Percentiles rank a stretch among this genome's conserved stretches.
Conservation (phyloP, 2,329 filamentous ascomycete species). For the Setomelanomma holmii region DNA sequence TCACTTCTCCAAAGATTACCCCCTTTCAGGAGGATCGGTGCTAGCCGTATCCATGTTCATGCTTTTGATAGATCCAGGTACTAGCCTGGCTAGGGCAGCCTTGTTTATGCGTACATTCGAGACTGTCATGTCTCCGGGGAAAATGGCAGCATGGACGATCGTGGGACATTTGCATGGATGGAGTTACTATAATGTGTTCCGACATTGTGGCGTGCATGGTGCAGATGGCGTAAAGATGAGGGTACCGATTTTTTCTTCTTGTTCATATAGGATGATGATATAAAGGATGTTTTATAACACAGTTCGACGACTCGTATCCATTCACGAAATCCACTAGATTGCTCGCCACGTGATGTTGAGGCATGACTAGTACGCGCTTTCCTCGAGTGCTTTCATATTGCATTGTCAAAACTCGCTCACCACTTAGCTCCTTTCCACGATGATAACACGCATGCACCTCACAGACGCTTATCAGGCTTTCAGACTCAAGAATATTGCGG, state of each 20-base stretch:
- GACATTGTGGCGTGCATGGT: not conserved
- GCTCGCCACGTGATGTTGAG: no score
- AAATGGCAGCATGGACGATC: not conserved
- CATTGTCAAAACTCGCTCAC: no score
- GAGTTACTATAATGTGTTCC: constrained; percentile 1
- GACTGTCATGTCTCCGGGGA: not conserved
- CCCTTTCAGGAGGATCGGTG: constrained; percentile 41
- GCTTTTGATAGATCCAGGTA: constrained; percentile 36
- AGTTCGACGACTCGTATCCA: not conserved
- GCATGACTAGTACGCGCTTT: no score
- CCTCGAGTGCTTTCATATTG: no score
- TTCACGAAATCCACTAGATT: not conserved
- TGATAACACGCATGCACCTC: no score
- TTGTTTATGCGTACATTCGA: not conserved
- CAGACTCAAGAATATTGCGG: no score
- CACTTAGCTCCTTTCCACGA: no score
- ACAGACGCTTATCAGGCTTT: no score
- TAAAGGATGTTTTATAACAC: not conserved
- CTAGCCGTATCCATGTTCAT: constrained; percentile 41
- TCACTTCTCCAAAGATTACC: constrained; percentile 40
- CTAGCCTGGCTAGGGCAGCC: constrained; percentile 25
- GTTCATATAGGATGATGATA: not conserved
- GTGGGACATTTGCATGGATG: constrained; percentile 9
- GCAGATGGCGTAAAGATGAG: not conserved
- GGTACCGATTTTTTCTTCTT: not conserved